phyloP scores from a whole-genome alignment of 2,329 filamentous ascomycete genomes.

The Colletotrichum liriopes region DNA sequence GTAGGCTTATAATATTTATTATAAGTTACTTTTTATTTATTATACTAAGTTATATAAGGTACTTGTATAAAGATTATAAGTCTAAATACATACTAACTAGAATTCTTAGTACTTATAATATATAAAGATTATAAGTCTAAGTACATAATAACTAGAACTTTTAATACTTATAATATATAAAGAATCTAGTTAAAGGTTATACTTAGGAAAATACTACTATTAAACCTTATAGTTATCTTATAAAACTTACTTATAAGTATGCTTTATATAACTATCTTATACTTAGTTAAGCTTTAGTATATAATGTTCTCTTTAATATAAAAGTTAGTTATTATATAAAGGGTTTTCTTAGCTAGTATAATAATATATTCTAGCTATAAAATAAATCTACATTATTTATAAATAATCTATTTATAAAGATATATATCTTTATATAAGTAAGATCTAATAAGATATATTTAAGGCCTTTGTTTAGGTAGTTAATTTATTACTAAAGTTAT shows the following conservation, averaged over 20 bases:
- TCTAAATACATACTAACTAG: background rate
- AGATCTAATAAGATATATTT: background rate
- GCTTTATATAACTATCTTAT: background rate
- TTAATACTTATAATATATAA: background rate
- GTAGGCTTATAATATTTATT: too few species aligned
- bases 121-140: background rate
- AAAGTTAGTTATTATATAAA: background rate
- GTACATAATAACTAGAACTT: background rate
- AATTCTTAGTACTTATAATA: background rate
- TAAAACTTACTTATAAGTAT: background rate
- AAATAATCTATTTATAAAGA: background rate
- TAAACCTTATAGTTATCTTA: background rate
- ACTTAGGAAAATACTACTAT: background rate
- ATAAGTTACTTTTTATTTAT: background rate
- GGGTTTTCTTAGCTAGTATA: background rate
- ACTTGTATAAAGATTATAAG: background rate
- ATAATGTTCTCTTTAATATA: background rate
- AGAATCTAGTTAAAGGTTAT: background rate
- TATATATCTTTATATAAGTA: background rate
- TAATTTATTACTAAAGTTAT: background rate
- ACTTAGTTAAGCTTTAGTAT: background rate
- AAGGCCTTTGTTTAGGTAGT: background rate
- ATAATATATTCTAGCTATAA: background rate
- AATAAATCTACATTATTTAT: background rate
- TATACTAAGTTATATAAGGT: background rate